phyloP scores from a whole-genome alignment of 108 stramenopile genomes.

The Chaetoceros muelleri region DNA sequence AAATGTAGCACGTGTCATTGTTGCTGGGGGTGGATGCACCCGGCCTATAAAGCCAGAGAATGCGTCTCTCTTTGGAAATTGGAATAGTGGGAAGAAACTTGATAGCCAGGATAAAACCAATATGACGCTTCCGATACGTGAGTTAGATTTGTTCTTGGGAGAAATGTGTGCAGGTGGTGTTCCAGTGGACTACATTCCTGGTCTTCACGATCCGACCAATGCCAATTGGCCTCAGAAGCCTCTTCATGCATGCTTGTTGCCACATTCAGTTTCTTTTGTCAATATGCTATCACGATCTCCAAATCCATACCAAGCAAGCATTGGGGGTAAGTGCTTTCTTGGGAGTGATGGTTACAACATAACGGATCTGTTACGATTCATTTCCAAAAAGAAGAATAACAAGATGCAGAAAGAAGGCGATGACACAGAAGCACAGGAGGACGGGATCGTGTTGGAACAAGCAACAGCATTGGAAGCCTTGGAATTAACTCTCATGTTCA shows the following conservation, averaged over 20 bases:
- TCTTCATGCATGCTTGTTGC: constrained; percentile 61
- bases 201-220: constrained; percentile 70
- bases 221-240: constrained; percentile 83
- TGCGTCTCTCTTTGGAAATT: not conserved
- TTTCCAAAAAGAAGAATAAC: constrained; percentile 5
- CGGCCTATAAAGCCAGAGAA: constrained; percentile 16
- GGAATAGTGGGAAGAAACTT: not conserved
- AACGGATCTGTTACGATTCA: constrained; percentile 44
- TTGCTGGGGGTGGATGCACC: constrained; percentile 75
- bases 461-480: constrained; percentile 48
- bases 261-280: constrained; percentile 23
- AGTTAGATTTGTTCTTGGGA: constrained; percentile 50
- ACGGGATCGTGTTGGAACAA: not conserved
- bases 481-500: constrained; percentile 39
- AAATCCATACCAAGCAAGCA: constrained; percentile 58
- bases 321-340: constrained; percentile 27
- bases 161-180: constrained; percentile 44
- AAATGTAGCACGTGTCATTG: constrained; percentile 42
- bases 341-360: constrained; percentile 74
- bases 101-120: constrained; percentile 4
- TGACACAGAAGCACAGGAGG: not conserved
- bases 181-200: constrained; percentile 71
- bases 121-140: too few species aligned
- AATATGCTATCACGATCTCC: constrained; percentile 41
- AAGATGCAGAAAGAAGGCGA: not conserved